These are phyloP conservation scores for Diaporthe capsici DNA, from an alignment of 2,329 filamentous ascomycete genomes.

Conservation along the genomic window DNA sequence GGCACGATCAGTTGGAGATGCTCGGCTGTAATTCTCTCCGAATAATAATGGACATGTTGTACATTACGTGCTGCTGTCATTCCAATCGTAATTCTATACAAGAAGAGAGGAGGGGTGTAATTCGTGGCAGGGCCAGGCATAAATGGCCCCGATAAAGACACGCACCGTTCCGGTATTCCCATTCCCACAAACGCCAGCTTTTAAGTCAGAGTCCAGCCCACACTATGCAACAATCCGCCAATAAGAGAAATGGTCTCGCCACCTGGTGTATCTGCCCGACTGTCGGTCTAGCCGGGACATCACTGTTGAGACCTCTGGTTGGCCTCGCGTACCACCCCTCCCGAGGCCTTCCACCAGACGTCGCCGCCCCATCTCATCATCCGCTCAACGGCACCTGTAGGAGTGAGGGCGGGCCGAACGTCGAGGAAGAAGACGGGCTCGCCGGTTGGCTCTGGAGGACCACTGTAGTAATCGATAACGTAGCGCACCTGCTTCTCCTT, in stretches of 20 bases:
- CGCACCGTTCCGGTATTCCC: constrained; percentile 34
- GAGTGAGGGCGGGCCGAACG: constrained; percentile 89
- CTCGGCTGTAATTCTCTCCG: background rate
- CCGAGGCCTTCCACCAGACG: constrained; percentile 91
- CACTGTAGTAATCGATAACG: constrained; percentile 97
- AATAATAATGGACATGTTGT: constrained; percentile 28
- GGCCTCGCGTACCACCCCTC: constrained; percentile 73
- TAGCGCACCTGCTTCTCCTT: constrained; percentile 86
- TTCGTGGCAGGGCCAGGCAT: constrained; percentile 8
- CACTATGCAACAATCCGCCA: constrained; percentile 4
- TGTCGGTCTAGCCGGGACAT: constrained; percentile 8
- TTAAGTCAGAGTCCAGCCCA: constrained; percentile 13
- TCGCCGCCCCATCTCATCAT: constrained; percentile 92
- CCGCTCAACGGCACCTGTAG: constrained; percentile 84
- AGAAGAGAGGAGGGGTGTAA: constrained; percentile 34
- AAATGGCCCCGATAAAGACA: constrained; percentile 15
- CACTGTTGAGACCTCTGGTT: constrained; percentile 27
- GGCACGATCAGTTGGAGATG: background rate
- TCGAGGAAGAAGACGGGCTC: constrained; percentile 97
- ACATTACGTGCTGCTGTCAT: constrained; percentile 24
- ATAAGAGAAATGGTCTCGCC: background rate
- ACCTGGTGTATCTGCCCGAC: background rate
- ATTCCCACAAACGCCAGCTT: constrained; percentile 37
- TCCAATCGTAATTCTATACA: constrained; percentile 31
- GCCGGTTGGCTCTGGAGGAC: constrained; percentile 83